These are phyloP conservation scores for Mortierella claussenii DNA, from an alignment of 192 early-diverging fungal genomes.

Conservation along the genomic window DNA sequence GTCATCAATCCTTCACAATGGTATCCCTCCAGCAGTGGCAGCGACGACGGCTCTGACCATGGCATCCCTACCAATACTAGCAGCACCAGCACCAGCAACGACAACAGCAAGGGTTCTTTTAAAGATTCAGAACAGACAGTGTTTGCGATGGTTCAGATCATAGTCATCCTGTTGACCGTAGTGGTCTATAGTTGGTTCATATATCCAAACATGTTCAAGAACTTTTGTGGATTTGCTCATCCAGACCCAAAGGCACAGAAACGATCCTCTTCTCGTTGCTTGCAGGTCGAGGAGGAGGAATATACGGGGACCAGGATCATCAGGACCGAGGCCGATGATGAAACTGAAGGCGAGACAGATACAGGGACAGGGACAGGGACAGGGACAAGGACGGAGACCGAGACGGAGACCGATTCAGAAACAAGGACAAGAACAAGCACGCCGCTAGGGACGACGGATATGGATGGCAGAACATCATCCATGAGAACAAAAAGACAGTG, in stretches of 20 bases:
- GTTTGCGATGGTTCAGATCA: slow-evolving; percentile 1
- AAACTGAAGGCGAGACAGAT: background rate
- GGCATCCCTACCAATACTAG: background rate
- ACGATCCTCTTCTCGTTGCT: background rate
- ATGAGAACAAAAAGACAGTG: too few relatives aligned
- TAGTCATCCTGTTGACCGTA: background rate
- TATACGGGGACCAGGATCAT: too few relatives aligned
- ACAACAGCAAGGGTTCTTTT: too few relatives aligned
- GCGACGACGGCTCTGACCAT: background rate
- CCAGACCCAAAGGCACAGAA: background rate
- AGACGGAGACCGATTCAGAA: too few relatives aligned
- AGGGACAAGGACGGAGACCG: background rate
- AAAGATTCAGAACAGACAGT: too few relatives aligned
- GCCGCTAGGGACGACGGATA: background rate
- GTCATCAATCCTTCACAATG: too few relatives aligned
- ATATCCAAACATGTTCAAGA: background rate
- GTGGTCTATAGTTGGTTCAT: background rate
- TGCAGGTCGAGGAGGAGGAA: too few relatives aligned
- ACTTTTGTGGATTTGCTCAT: background rate
- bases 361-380: background rate
- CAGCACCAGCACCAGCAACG: too few relatives aligned
- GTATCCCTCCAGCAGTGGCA: too few relatives aligned
- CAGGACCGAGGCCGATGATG: background rate
- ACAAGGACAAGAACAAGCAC: background rate
- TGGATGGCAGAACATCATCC: too few relatives aligned